Evolutionary conservation across 1,284 basidiomycete species (phyloP), one percentile per base, ranked within the genome.

Genomic region (Moniliella sp.): DNA sequence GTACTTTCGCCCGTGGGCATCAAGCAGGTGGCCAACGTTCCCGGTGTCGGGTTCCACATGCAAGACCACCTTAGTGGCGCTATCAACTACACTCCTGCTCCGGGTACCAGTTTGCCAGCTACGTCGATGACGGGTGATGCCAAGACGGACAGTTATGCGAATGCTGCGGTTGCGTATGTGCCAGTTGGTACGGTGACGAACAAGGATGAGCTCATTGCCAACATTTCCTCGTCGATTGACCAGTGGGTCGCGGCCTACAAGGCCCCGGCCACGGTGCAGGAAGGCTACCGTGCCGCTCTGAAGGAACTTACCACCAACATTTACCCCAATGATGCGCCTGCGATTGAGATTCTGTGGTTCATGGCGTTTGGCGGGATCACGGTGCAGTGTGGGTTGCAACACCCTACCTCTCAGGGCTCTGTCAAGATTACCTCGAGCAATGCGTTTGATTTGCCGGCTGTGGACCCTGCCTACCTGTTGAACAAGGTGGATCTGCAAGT

Each of bases 211-310:
- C 50, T 54, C 17, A 43, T 32, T 14, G 18, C 21, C 29, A 14
- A 12, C 17, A 21, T 31, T 14, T 13, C 25, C 29, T 21, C 5
- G n/a, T 21, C 29, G 25, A 15, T 21, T 49, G 52, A 15, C 41
- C 52, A 11, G 59, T 61, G n/a, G n/a, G 59, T 65, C 1, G 45
- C 58, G 5, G 60, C 61, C 7, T 63, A 70, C 25, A 65, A 70
- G 1, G 69, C 70, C 1, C 67, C 66, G 39, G 56, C 56, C 11
- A 64, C 66, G 12, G 73, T 76, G 27, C 55, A 68, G 15, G 66
- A 62, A 12, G 75, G 75, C 0, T 77, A 74, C 64, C 66, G 72
- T 43, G 65, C 69, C 2, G 71, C 75, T 28, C 73, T 74, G 49
- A 59, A 65, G 17, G 56, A 66, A 0, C 69, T 66, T 12, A 60